phyloP scores from a whole-genome alignment of 2,329 filamentous ascomycete species.

The Colletotrichum navitas region DNA sequence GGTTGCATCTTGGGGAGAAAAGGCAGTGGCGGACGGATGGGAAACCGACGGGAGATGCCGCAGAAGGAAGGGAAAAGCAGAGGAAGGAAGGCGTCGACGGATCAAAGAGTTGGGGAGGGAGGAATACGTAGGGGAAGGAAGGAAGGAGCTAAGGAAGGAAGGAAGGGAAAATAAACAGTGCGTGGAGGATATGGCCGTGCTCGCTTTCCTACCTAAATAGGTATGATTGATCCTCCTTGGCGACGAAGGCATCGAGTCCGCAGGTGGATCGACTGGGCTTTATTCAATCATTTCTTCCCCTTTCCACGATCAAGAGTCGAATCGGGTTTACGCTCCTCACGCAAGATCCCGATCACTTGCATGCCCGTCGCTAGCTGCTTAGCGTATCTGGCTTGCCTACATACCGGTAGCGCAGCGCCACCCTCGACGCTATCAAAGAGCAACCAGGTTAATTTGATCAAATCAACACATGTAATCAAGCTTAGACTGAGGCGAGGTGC shows the following conservation, averaged over 20 bases:
- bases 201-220: too few relatives aligned
- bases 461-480: not conserved
- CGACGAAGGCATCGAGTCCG: not conserved
- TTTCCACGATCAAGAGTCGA: not conserved
- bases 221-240: not conserved
- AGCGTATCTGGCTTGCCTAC: not conserved
- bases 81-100: not conserved
- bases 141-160: not conserved
- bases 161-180: not conserved
- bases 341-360: too few relatives aligned
- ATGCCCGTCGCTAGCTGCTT: not conserved
- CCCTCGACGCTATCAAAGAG: not conserved
- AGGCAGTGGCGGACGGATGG: not conserved
- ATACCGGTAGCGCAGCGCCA: not conserved
- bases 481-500: too few relatives aligned
- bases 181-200: not conserved
- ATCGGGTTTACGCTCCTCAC: not conserved
- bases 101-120: too few relatives aligned
- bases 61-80: not conserved
- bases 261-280: not conserved
- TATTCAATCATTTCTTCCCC: too few relatives aligned
- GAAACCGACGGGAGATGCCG: not conserved
- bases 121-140: too few relatives aligned
- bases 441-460: not conserved
- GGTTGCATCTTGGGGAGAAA: not conserved